phyloP scores from a whole-genome alignment of 805 yeast species.

The Candida sanyiensis region DNA sequence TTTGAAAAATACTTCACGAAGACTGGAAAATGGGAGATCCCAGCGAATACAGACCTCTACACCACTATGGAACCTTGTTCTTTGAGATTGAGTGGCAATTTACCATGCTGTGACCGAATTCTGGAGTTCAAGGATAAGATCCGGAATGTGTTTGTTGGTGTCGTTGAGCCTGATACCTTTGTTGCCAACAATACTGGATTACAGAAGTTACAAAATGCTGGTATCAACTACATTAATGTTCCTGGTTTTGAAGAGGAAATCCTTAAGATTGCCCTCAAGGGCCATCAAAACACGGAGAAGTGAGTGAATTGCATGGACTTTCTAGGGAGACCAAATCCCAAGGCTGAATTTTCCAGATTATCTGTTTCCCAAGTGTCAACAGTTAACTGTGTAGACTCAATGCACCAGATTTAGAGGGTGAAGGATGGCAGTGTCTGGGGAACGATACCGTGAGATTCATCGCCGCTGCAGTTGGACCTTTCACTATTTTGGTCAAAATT shows the following conservation, averaged over 20 bases:
- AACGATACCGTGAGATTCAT: constrained; percentile 46
- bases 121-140: constrained; percentile 42
- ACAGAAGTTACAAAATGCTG: constrained; percentile 44
- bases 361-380: constrained; percentile 46
- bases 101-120: constrained; percentile 82
- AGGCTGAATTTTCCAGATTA: constrained; percentile 46
- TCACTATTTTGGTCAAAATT: constrained; percentile 41
- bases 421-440: constrained; percentile 50
- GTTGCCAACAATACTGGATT: constrained; percentile 70
- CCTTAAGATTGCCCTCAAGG: constrained; percentile 63
- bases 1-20: constrained; percentile 58
- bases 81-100: constrained; percentile 78
- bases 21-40: constrained; percentile 38
- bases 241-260: constrained; percentile 78
- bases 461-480: constrained; percentile 47
- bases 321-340: constrained; percentile 43
- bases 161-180: constrained; percentile 83
- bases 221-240: constrained; percentile 69
- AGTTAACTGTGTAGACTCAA: constrained; percentile 54
- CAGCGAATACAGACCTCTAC: constrained; percentile 73
- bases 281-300: constrained; percentile 47
- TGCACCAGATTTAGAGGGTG: constrained; percentile 51
- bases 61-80: constrained; percentile 99
- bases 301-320: constrained; percentile 37
- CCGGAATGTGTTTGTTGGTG: constrained; percentile 83